These are phyloP conservation scores for Carex cristatella DNA, from an alignment of 176 grass and related monocot species.

Conservation along the genomic window DNA sequence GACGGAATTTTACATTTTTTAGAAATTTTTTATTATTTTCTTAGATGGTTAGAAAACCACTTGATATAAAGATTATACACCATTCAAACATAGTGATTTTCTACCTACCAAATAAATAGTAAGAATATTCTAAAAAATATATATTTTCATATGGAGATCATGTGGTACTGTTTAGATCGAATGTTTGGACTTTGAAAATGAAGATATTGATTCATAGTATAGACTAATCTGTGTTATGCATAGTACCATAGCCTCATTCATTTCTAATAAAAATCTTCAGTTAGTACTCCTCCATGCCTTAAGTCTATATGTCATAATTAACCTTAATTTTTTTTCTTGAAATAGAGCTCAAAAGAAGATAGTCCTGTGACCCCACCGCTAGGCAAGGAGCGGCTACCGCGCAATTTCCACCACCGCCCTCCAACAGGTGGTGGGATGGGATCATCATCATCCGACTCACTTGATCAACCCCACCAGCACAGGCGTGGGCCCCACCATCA, in stretches of 20 bases:
- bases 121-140: too few species aligned
- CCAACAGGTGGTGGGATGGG: constrained; percentile 37
- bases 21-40: too few species aligned
- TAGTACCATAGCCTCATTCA: not conserved
- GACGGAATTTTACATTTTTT: too few species aligned
- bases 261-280: not conserved
- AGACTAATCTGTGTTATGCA: too few species aligned
- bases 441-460: constrained; percentile 83
- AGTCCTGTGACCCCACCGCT: constrained; percentile 75
- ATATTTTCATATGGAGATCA: too few species aligned
- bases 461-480: constrained; percentile 43
- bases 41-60: too few species aligned
- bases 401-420: constrained; percentile 42
- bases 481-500: constrained; percentile 39
- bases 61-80: too few species aligned
- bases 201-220: too few species aligned
- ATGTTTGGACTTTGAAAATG: too few species aligned
- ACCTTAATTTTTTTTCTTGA: not conserved
- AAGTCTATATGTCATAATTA: not conserved
- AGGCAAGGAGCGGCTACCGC: constrained; percentile 60
- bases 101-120: too few species aligned
- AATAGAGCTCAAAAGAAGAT: constrained; percentile 68
- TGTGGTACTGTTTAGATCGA: too few species aligned
- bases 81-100: too few species aligned
- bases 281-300: not conserved